Evolutionary conservation across 2,329 filamentous ascomycete genomes (phyloP).

Genomic region (Aspergillus texensis): DNA sequence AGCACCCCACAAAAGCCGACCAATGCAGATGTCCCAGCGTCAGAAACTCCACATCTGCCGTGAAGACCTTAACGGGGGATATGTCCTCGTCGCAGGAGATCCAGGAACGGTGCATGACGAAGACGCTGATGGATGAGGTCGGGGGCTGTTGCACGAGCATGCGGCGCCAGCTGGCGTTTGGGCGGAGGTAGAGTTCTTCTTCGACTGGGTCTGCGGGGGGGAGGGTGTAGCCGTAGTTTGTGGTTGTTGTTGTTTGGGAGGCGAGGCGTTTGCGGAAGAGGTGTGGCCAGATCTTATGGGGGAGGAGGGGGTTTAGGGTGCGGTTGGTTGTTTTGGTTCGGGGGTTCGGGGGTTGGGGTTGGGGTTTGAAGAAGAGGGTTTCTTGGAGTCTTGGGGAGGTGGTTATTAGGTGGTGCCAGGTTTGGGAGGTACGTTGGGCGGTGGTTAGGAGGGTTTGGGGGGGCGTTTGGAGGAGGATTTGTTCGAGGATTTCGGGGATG

Average conservation of each 20-base stretch:
- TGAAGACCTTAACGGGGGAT: neutral
- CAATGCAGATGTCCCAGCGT: neutral
- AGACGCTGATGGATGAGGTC: neutral
- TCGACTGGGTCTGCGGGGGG: neutral
- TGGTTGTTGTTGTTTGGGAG: neutral
- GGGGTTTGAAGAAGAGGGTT: neutral
- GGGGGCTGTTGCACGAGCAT: neutral
- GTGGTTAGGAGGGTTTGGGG: conserved; percentile 2
- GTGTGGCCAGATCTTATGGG: neutral
- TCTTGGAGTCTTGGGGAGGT: neutral
- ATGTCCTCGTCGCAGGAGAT: neutral
- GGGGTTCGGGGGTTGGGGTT: no score
- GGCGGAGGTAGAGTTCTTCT: neutral
- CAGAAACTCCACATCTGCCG: neutral
- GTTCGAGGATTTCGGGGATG: conserved; percentile 1
- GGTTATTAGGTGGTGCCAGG: neutral
- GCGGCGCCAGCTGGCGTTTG: neutral
- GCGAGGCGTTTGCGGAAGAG: neutral
- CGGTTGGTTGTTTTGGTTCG: neutral
- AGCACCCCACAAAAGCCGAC: neutral
- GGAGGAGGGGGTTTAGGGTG: neutral
- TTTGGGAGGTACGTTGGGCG: neutral
- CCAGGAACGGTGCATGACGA: neutral
- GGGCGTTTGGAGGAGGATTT: neutral
- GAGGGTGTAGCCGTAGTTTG: neutral